Evolutionary conservation across 2,329 filamentous ascomycete species (phyloP), one percentile per base, ranked within the genome.

Genomic region (Penicillium sp.): DNA sequence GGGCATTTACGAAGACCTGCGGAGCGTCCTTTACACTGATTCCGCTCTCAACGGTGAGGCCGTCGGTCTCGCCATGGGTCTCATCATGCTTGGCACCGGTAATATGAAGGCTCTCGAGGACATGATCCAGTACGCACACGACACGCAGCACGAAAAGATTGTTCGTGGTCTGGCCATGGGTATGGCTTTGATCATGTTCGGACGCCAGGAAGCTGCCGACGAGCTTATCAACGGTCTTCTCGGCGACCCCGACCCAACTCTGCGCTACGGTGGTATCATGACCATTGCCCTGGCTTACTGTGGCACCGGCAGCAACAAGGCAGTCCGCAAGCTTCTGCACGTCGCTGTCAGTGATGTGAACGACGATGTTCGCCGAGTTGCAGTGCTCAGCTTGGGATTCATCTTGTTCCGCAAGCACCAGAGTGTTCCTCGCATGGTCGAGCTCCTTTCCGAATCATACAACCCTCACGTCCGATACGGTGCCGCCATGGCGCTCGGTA

Each of bases 171-270:
- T 97, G 57, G 93, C 94, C 32, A 85, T 99, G 64, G 94, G 94
- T 57, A 97, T 99, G 91, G 92, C 94, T 11, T 81, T 99, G 57
- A 96, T 99, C 79, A 97, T 97, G 93, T 99, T 94, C 67, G 92
- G 89, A 46, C 89, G 92, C 58, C 92, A 97, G 76, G 94, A 99
- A 75, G 89, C 89, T 61, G 94, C 94, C 13, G 94, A 99, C 74
- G 89, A 94, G 69, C 84, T 97, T 66, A 95, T 99, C 63, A 93
- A 96, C 70, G 92, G 90, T 46, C 86, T 99, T 2, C 83, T 99
- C 35, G 92, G 91, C 61, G 94, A 99, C 66, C 90, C 94, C 1
- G 93, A 99, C 71, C 91, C 94, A 64, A 93, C 91, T 8, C 82
- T 99, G 59, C 87, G 94, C 64, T 99, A 99, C 66, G 94, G 94